Percentiles rank a stretch among this genome's conserved stretches.
These are phyloP conservation scores for Penicillium sp. DNA, from an alignment of 2,329 filamentous ascomycete species.

Conservation along the genomic window DNA sequence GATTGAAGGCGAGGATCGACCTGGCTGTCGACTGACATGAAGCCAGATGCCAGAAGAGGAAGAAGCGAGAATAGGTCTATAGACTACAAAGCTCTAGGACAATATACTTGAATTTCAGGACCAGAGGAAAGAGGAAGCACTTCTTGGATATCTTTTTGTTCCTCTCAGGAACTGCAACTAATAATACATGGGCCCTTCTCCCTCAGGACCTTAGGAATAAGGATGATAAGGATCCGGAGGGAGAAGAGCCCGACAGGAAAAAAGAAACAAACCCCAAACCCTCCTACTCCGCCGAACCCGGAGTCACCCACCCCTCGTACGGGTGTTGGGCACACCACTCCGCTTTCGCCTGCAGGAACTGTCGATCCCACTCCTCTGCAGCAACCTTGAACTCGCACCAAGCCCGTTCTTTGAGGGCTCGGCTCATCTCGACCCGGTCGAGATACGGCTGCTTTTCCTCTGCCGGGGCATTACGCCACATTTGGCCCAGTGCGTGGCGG, in stretches of 20 bases:
- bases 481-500: constrained; percentile 78
- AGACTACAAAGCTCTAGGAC: neutral
- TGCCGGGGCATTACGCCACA: constrained; percentile 78
- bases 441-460: constrained; percentile 76
- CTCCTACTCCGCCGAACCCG: neutral
- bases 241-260: too few species aligned
- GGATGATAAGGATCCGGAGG: too few species aligned
- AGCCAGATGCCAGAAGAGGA: too few species aligned
- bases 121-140: neutral
- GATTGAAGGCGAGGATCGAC: too few species aligned
- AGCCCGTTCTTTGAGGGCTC: constrained; percentile 64
- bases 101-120: neutral
- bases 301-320: constrained; percentile 31
- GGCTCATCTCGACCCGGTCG: constrained; percentile 70
- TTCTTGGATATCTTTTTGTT: neutral
- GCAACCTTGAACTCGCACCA: constrained; percentile 71
- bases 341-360: constrained; percentile 39
- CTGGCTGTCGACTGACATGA: too few species aligned
- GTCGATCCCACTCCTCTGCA: constrained; percentile 53
- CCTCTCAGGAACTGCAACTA: neutral
- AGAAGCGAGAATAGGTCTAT: neutral
- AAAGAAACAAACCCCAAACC: neutral
- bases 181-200: neutral
- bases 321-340: constrained; percentile 41
- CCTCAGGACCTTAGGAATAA: neutral